Conservation (phyloP, 331 rosid species). For the Acacia pycnantha region DNA sequence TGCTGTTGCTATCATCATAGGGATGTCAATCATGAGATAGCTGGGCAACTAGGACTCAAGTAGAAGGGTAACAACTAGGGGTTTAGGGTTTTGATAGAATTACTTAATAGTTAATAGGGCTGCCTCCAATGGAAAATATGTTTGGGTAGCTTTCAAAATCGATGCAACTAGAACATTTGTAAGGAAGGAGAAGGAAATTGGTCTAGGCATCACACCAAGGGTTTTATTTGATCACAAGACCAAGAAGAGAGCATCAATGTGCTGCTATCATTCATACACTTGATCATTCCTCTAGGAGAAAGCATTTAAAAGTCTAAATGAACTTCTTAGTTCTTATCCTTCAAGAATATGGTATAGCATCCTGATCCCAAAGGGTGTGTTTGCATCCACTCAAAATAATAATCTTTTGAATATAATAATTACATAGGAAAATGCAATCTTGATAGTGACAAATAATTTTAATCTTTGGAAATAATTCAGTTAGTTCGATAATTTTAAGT, state of each 20-base stretch:
- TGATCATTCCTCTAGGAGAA: background rate
- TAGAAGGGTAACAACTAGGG: background rate
- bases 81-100: background rate
- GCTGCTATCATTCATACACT: background rate
- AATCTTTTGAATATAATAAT: no score
- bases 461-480: background rate
- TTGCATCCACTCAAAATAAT: background rate
- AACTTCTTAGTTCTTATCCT: background rate
- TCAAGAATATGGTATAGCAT: background rate
- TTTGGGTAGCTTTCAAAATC: background rate
- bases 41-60: background rate
- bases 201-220: slow-evolving; percentile 1
- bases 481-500: no score
- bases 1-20: background rate
- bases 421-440: no score
- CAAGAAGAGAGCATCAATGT: background rate
- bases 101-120: background rate
- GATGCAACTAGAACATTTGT: background rate
- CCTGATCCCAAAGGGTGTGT: background rate
- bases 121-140: background rate
- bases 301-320: background rate
- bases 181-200: background rate
- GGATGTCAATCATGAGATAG: background rate
- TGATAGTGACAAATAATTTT: no score
- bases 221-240: background rate